These are phyloP conservation scores for Spathaspora gorwiae DNA, from an alignment of 805 yeast species.

Conservation along the genomic window DNA sequence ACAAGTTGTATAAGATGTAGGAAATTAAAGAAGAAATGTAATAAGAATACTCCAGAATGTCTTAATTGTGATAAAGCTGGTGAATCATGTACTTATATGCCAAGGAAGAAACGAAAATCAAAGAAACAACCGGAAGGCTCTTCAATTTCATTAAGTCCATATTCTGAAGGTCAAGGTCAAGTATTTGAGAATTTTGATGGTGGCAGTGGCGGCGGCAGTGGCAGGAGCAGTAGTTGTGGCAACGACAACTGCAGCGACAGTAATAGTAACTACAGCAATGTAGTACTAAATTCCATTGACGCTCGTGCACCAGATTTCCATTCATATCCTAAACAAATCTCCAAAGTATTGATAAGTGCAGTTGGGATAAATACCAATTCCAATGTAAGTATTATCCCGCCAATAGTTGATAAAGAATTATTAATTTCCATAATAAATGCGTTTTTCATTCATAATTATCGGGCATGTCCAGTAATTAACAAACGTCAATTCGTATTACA, in stretches of 20 bases:
- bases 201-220: no score
- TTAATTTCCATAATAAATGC: conserved; percentile 37
- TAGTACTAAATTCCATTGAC: conserved; percentile 23
- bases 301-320: conserved; percentile 21
- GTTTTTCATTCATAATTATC: conserved; percentile 42
- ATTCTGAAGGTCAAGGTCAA: no score
- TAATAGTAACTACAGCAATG: conserved; percentile 12
- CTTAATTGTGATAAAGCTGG: conserved; percentile 36
- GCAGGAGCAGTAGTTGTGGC: no score
- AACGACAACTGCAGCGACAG: background rate
- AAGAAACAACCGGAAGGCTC: background rate
- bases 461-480: conserved; percentile 41
- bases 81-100: conserved; percentile 25
- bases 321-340: conserved; percentile 13
- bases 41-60: conserved; percentile 42
- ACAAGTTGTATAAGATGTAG: conserved; percentile 42
- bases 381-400: conserved; percentile 10
- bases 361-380: conserved; percentile 12
- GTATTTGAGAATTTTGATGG: no score
- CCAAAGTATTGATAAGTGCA: conserved; percentile 10
- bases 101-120: conserved; percentile 5
- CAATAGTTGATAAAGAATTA: conserved; percentile 21
- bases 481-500: conserved; percentile 30
- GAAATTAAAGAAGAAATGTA: conserved; percentile 46
- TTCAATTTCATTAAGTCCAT: background rate